Base-by-base conservation (phyloP, 495 filamentous ascomycete species). In the Xeromyces bisporus region DNA sequence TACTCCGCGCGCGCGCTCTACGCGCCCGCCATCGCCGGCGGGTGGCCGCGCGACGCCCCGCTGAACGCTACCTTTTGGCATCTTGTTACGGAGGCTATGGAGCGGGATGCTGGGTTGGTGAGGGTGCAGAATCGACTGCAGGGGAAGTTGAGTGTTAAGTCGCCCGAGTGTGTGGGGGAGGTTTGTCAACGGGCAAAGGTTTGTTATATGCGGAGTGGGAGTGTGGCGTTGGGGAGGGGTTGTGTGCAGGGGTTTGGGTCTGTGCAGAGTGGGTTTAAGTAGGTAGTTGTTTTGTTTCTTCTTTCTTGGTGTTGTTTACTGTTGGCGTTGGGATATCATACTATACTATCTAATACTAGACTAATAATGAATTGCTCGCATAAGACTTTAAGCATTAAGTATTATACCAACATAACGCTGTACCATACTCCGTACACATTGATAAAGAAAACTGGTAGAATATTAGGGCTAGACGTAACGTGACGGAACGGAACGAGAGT, bases 171-270 rank as follows among this genome's bases (percentile, higher is more conserved):
- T 34, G 60, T 56, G 9, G 69, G 46, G 23, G 40, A 34, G 1
- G 61, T 44, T 9, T 75, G 70, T 39, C 53, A 56, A 12, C 32
- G 40, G 26, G 66, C 68, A 1, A 73, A 72, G 53, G 50, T 75
- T 11, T 75, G 71, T 32, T 73, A 74, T 37, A 73, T 73, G 51
- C 46, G 69, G 6, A 66, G 59, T 50, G 69, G 67, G 3, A 69
- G 64, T 44, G 54, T 48, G 15, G 58, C 62, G 3, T 38, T 73
- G 35, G 69, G 67, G 1, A 47, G 40, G 31, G 36, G 46, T 26
- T 73, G 70, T 45, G 52, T 61, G 6, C 60, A 63, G 35, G 66
- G 67, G 40, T 52, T 47, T 31, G 44, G 39, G 8, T 55, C 50
- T 7, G 51, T 55, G n/a, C 51, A 55, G 25, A 53, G 45, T 11